Conservation (phyloP, 1,139 yeast genomes). For the Blastobotrys serpentis region DNA sequence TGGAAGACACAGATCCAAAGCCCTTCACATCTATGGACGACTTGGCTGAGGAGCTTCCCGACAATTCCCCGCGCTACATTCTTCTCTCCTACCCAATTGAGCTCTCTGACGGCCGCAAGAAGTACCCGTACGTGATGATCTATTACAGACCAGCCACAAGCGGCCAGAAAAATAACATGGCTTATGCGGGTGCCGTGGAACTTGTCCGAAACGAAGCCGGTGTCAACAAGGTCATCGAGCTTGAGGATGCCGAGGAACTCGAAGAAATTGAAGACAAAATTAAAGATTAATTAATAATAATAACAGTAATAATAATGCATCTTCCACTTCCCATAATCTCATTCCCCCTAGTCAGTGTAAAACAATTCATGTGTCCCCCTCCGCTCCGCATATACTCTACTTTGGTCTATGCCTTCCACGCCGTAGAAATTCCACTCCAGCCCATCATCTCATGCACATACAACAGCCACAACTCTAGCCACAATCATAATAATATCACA, state of each 20-base stretch:
- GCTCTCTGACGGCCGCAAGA: conserved; percentile 66
- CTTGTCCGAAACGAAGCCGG: conserved; percentile 75
- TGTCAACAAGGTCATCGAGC: conserved; percentile 49
- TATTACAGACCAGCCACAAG: conserved; percentile 88
- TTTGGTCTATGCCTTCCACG: not conserved
- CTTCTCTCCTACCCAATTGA: conserved; percentile 76
- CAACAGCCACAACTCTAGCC: no score
- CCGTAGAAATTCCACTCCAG: no score
- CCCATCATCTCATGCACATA: no score
- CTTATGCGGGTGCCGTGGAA: conserved; percentile 88
- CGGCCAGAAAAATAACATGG: conserved; percentile 75
- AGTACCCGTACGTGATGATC: conserved; percentile 70
- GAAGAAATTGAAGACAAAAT: conserved; percentile 25
- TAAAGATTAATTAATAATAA: no score
- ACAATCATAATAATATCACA: no score
- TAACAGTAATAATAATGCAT: not conserved
- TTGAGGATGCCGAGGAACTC: conserved; percentile 36
- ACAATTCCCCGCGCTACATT: conserved; percentile 73
- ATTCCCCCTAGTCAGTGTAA: no score
- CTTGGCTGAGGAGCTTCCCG: conserved; percentile 75
- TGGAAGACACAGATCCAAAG: conserved; percentile 27
- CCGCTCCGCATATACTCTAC: not conserved
- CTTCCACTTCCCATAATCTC: not conserved
- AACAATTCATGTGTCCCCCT: no score
- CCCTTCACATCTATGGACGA: conserved; percentile 46